Conservation (phyloP, 768 basidiomycete species). For the Suillus ampliporus region DNA sequence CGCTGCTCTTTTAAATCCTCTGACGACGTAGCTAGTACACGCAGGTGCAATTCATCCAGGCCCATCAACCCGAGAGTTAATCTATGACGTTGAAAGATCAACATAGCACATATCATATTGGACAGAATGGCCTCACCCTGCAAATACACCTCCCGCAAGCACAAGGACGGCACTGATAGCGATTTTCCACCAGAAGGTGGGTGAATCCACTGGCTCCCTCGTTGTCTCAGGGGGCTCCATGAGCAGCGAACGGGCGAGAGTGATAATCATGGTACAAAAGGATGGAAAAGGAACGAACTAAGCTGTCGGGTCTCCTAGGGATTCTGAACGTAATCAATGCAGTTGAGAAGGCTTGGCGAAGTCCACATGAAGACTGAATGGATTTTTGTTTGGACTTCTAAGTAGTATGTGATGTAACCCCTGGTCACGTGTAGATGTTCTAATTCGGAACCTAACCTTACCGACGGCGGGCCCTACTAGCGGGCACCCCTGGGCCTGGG, state of each 20-base stretch:
- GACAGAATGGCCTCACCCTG: conserved; percentile 64
- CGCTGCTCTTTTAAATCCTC: conserved; percentile 69
- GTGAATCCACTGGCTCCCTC: conserved; percentile 49
- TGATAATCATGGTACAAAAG: conserved; percentile 21
- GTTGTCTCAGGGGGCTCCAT: conserved; percentile 5
- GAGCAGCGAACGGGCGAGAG: conserved; percentile 11
- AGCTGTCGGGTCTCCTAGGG: background rate
- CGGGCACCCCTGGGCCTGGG: no score
- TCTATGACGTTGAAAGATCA: conserved; percentile 44
- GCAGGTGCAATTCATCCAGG: conserved; percentile 87
- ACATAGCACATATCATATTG: background rate
- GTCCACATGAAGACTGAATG: background rate
- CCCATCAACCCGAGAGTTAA: conserved; percentile 95
- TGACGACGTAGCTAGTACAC: conserved; percentile 83
- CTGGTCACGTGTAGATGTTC: background rate
- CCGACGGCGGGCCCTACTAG: no score
- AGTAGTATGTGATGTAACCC: no score
- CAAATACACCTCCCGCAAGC: conserved; percentile 87
- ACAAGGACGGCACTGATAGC: conserved; percentile 71
- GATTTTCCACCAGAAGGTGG: conserved; percentile 80
- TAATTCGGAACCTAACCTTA: background rate
- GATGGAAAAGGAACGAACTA: background rate
- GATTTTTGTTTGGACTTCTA: no score
- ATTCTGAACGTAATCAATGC: background rate
- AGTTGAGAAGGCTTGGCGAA: background rate